Percentiles rank a stretch among this genome's conserved stretches.
Conservation (phyloP, 2,329 filamentous ascomycete species). For the Diplodia intermedia region DNA sequence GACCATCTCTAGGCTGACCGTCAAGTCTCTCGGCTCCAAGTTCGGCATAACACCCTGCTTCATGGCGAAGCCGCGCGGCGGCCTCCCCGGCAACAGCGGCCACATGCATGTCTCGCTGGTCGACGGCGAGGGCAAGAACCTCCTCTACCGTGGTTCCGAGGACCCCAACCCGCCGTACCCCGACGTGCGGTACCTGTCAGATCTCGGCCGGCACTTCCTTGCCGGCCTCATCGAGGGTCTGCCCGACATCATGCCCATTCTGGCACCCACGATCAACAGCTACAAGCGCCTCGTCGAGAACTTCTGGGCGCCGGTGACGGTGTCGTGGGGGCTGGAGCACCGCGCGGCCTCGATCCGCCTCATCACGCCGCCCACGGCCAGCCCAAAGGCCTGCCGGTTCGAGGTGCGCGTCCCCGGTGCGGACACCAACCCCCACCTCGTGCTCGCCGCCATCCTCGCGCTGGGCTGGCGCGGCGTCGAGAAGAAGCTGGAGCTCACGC, state of each 20-base stretch:
- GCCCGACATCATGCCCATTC: slow-evolving; percentile 92
- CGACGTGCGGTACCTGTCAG: slow-evolving; percentile 81
- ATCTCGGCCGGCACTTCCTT: slow-evolving; percentile 89
- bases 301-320: slow-evolving; percentile 98
- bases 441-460: slow-evolving; percentile 84
- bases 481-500: slow-evolving; percentile 83
- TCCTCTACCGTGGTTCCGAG: slow-evolving; percentile 75
- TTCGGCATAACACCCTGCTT: slow-evolving; percentile 96
- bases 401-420: slow-evolving; percentile 95
- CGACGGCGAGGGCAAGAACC: slow-evolving; percentile 77
- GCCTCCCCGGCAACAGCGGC: slow-evolving; percentile 90
- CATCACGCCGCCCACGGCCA: slow-evolving; percentile 86
- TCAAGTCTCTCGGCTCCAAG: slow-evolving; percentile 85
- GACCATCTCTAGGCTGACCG: slow-evolving; percentile 81
- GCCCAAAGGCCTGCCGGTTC: slow-evolving; percentile 85
- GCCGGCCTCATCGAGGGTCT: slow-evolving; percentile 88
- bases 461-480: slow-evolving; percentile 91
- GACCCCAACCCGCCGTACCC: slow-evolving; percentile 73
- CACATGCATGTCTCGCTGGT: slow-evolving; percentile 95
- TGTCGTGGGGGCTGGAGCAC: slow-evolving; percentile 96
- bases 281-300: slow-evolving; percentile 99
- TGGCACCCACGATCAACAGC: slow-evolving; percentile 94
- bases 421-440: slow-evolving; percentile 87
- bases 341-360: slow-evolving; percentile 89
- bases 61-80: slow-evolving; percentile 95